Percentiles rank a stretch among this genome's conserved stretches.
Evolutionary conservation across 2,329 filamentous ascomycete species (phyloP).

Genomic region (Nemania bipapillata): DNA sequence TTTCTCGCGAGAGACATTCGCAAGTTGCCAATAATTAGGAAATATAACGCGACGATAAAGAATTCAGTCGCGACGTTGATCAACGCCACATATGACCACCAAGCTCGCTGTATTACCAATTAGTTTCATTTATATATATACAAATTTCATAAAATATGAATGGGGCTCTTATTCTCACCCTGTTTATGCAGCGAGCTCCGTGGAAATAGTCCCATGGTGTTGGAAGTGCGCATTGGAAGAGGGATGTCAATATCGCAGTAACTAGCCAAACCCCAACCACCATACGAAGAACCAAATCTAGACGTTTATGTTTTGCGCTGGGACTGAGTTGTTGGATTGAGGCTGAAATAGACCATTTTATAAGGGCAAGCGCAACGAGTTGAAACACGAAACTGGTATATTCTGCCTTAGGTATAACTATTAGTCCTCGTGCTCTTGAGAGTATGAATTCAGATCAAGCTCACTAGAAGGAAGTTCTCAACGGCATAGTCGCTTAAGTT

Average conservation of each 20-base stretch:
- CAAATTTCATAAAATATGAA: neutral
- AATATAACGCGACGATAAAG: conserved; percentile 35
- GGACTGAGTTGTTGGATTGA: conserved; percentile 42
- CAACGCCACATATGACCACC: conserved; percentile 34
- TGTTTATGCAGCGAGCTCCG: conserved; percentile 36
- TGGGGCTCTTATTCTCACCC: conserved; percentile 32
- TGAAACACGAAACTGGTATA: conserved; percentile 42
- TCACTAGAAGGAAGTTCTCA: conserved; percentile 35
- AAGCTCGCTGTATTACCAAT: conserved; percentile 28
- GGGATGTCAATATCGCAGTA: conserved; percentile 28
- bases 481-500: conserved; percentile 31
- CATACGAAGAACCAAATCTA: conserved; percentile 34
- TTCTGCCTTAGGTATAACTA: conserved; percentile 36
- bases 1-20: conserved; percentile 30
- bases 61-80: conserved; percentile 37
- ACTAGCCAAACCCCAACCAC: conserved; percentile 38
- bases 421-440: neutral
- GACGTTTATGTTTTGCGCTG: conserved; percentile 27
- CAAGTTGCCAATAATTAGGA: conserved; percentile 33
- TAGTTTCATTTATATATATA: no score
- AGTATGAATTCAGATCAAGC: neutral
- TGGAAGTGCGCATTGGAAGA: conserved; percentile 43
- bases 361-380: conserved; percentile 38
- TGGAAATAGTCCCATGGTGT: conserved; percentile 43
- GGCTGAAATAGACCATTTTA: conserved; percentile 42